Base-by-base conservation (phyloP, 2,329 filamentous ascomycete genomes). In the Trichothecium sympodiale region DNA sequence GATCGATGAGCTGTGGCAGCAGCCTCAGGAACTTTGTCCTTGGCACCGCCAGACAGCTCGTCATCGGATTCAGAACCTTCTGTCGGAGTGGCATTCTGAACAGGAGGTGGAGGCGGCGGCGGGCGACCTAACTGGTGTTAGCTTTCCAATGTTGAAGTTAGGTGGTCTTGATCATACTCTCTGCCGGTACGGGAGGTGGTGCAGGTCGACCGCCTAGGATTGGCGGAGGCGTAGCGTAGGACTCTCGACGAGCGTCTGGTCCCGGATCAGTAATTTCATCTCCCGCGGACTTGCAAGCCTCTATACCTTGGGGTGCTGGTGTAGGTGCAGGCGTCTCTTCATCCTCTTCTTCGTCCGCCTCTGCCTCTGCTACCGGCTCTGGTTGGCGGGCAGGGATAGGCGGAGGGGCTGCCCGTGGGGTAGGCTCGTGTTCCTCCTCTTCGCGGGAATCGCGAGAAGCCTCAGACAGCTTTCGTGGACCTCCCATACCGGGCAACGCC, bases 31-130 rank as follows among this genome's bases (percentile, higher is more conserved):
- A 59, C 47, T 44, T 68, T 56, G 34, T 64, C 58, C 44, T 59
- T 55, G 48, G 69, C 51, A 50, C 59, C 57, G 36, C 65, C 64
- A 8, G 82, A 86, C 48, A 87, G 63, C 55, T 95, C 89, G 54
- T 95, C 88, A 47, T 93, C 88, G 30, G 88, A 91, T 53, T 83
- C 84, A 2, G 86, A 93, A 20, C 86, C 87, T 41, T 81, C 71
- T 39, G 78, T 85, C 31, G 77, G 78, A 29, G 83, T 83, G 33
- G 70, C 65, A 13, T 73, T 52, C 30, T 65, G 63, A 26, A 69
- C 61, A 28, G 71, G 61, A 34, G 71, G 65, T 29, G 64, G 64
- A 25, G 65, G 64, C 33, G 73, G 74, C 2, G 68, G 64, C 31
- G 80, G 75, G 33, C 80, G 81, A 47, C 74, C 81, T 86, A 47